phyloP scores from a whole-genome alignment of 331 rosid genomes.

The Ulmus americana region DNA sequence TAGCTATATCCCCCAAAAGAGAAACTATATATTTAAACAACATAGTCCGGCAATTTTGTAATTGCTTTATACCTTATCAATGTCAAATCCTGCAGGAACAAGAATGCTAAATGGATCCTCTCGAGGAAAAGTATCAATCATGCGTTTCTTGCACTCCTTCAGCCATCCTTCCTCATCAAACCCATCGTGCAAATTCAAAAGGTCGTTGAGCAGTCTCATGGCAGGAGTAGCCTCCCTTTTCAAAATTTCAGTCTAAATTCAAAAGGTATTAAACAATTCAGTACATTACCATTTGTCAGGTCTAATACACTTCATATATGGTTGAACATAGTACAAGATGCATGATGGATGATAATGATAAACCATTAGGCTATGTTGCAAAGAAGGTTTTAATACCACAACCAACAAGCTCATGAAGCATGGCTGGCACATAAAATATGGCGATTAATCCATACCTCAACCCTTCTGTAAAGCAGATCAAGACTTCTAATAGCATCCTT shows the following conservation, averaged over 20 bases:
- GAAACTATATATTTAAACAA: neutral
- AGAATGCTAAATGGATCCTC: slow-evolving; percentile 95
- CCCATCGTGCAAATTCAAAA: slow-evolving; percentile 75
- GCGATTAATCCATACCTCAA: slow-evolving; percentile 57
- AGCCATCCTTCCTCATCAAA: slow-evolving; percentile 62
- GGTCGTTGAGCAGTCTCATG: slow-evolving; percentile 87
- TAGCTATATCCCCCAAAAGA: neutral
- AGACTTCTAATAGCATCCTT: slow-evolving; percentile 88
- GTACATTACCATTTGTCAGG: neutral
- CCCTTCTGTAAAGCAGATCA: slow-evolving; percentile 84
- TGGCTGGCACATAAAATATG: slow-evolving; percentile 5
- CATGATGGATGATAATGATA: neutral
- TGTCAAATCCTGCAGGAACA: slow-evolving; percentile 77
- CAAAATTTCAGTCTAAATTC: slow-evolving; percentile 68
- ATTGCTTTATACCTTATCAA: slow-evolving; percentile 54
- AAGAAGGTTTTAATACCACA: neutral
- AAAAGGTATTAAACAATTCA: neutral
- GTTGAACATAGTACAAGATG: neutral
- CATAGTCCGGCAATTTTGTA: slow-evolving; percentile 5
- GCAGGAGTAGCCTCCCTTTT: slow-evolving; percentile 83
- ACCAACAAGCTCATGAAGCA: neutral
- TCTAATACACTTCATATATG: neutral
- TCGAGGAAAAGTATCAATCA: slow-evolving; percentile 64
- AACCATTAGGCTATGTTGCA: neutral
- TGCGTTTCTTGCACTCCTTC: slow-evolving; percentile 61